Base-by-base conservation (phyloP, 2,329 filamentous ascomycete species). In the Monilinia fructigena region DNA sequence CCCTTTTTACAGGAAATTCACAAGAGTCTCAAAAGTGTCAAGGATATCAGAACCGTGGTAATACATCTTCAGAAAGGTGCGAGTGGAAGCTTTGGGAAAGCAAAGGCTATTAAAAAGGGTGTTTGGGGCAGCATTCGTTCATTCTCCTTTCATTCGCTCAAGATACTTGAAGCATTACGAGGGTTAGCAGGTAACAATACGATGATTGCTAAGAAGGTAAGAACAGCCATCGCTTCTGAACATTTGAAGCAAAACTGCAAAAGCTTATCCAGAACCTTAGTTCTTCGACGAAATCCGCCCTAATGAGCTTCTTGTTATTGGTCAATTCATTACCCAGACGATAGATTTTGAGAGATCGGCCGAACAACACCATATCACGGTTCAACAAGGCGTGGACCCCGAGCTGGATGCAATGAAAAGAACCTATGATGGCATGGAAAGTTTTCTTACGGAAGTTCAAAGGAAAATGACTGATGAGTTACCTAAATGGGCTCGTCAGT, bases 371-470 rank as follows among this genome's bases (percentile, higher is more conserved):
- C 87, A 90, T 31, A 91, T 89, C 1, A 87, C 92, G 2, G 88
- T 99, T 16, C 86, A 85, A 60, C 78, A 83, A 26, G 91, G 92
- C 0, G 79, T 97, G 18, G 89, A 95, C 74, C 77, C 82, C 38
- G 84, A 89, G 53, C 83, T 99, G 0, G 95, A 99, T 74, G 81
- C 85, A 28, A 82, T 94, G 71, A 96, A 93, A 76, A 83, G 86
- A 68, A 86, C 82, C 2, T 96, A 96, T 70, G 87, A 91, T 70
- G 91, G 90, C 0, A 85, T 98, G 72, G 89, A 90, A 64, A 82
- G 83, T 67, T 82, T 97, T 16, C 82, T 99, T 18, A 87, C 85
- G 2, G 78, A 86, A 63, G 86, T 92, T 2, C 87, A 88, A 6
- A 80, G 82, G 23, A 83, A 86, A n/a, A 80, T 97, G 66, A 84